phyloP scores from a whole-genome alignment of 2,329 filamentous ascomycete species.

The Fusarium succisae region DNA sequence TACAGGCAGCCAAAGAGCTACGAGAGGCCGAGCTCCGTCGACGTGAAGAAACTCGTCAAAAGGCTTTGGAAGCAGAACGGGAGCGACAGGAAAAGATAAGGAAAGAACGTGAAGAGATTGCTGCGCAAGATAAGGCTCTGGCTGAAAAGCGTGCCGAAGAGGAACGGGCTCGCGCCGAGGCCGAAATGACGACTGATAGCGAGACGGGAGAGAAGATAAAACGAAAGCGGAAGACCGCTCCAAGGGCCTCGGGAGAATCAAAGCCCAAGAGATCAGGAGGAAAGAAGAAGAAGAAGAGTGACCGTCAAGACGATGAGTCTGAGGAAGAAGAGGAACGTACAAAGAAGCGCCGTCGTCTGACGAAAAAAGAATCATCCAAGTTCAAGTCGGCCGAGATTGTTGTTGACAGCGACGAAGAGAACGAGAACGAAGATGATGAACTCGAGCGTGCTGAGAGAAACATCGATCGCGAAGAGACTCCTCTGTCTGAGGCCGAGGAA shows the following conservation, averaged over 20 bases:
- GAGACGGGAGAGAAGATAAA: conserved; percentile 86
- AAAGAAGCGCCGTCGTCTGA: conserved; percentile 70
- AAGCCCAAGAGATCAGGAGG: conserved; percentile 57
- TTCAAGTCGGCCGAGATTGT: conserved; percentile 89
- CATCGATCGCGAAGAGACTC: conserved; percentile 50
- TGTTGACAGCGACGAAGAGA: conserved; percentile 75
- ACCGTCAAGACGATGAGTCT: conserved; percentile 56
- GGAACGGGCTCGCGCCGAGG: conserved; percentile 58
- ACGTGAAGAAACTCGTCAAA: conserved; percentile 79
- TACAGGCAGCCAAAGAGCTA: conserved; percentile 80
- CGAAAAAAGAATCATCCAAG: conserved; percentile 65
- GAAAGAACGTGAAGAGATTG: conserved; percentile 85
- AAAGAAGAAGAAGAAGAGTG: conserved; percentile 59
- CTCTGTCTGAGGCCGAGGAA: conserved; percentile 50
- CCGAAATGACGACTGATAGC: conserved; percentile 82
- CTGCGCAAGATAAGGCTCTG: conserved; percentile 76
- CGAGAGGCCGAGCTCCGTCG: conserved; percentile 82
- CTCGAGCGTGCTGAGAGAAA: conserved; percentile 58
- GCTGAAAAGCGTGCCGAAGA: conserved; percentile 68
- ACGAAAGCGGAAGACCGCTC: conserved; percentile 72
- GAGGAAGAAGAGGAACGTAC: conserved; percentile 56
- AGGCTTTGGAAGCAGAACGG: conserved; percentile 72
- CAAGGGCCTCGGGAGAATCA: conserved; percentile 50
- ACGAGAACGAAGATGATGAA: conserved; percentile 50
- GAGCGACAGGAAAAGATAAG: conserved; percentile 83